phyloP scores from a whole-genome alignment of 2,329 filamentous ascomycete species.

The Botryotinia calthae region DNA sequence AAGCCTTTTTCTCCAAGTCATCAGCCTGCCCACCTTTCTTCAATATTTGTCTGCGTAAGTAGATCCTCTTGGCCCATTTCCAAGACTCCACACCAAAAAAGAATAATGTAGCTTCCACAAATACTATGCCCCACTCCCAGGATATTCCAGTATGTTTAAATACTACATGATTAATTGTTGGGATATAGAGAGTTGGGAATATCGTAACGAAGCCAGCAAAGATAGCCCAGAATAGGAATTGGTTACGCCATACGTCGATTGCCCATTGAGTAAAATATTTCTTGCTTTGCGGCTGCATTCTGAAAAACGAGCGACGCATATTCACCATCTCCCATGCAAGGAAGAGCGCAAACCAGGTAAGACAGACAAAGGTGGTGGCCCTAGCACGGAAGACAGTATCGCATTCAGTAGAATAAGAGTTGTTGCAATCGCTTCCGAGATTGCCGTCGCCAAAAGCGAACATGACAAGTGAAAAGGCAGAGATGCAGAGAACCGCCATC shows the following conservation, averaged over 20 bases:
- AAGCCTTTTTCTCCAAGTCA: too few relatives aligned
- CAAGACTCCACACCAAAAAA: slow-evolving; percentile 62
- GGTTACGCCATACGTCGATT: slow-evolving; percentile 66
- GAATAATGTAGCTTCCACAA: slow-evolving; percentile 59
- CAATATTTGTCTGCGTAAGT: not conserved
- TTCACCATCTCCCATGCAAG: slow-evolving; percentile 77
- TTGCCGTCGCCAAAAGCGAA: slow-evolving; percentile 56
- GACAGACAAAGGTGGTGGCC: slow-evolving; percentile 69
- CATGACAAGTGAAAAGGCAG: slow-evolving; percentile 61
- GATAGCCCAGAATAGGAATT: slow-evolving; percentile 68
- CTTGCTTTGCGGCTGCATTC: slow-evolving; percentile 63
- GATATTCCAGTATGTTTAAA: slow-evolving; percentile 64
- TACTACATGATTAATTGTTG: slow-evolving; percentile 61
- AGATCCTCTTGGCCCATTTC: slow-evolving; percentile 62
- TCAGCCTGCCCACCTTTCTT: not conserved
- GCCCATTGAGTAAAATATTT: slow-evolving; percentile 65
- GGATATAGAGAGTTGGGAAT: slow-evolving; percentile 65
- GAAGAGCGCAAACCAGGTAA: slow-evolving; percentile 76
- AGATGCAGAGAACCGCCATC: slow-evolving; percentile 69
- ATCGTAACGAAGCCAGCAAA: slow-evolving; percentile 55
- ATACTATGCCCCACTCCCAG: slow-evolving; percentile 70
- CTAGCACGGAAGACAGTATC: slow-evolving; percentile 67
- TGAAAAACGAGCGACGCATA: slow-evolving; percentile 70
- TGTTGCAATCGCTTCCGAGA: slow-evolving; percentile 61
- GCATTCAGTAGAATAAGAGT: slow-evolving; percentile 52